Conservation (phyloP, 1,284 basidiomycete genomes). For the Leccinum pachyderme region DNA sequence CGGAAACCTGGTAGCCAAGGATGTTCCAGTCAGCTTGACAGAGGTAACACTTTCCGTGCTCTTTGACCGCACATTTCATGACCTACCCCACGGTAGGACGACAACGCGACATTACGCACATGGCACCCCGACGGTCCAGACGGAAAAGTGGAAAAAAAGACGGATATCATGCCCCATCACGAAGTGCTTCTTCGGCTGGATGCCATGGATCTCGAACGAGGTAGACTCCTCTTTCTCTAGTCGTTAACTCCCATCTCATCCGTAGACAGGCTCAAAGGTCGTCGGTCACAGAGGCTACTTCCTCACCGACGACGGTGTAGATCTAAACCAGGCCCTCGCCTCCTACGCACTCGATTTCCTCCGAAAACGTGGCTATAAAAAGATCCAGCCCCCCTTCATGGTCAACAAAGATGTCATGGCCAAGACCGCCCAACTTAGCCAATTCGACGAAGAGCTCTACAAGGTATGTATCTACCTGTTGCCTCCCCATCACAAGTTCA, state of each 20-base stretch:
- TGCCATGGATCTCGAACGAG: constrained; percentile 95
- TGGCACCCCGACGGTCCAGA: constrained; percentile 88
- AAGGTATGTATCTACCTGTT: constrained; percentile 52
- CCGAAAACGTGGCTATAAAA: constrained; percentile 81
- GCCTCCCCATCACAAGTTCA: background rate
- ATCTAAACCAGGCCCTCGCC: constrained; percentile 96
- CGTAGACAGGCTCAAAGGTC: constrained; percentile 75
- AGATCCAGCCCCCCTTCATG: constrained; percentile 97
- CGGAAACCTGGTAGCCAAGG: constrained; percentile 91
- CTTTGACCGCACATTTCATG: background rate
- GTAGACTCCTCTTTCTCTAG: constrained; percentile 37
- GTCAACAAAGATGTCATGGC: constrained; percentile 98
- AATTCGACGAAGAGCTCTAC: constrained; percentile 99
- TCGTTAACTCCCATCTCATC: constrained; percentile 1
- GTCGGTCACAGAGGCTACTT: constrained; percentile 96
- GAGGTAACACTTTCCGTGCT: constrained; percentile 61
- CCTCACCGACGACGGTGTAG: constrained; percentile 92
- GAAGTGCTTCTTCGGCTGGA: constrained; percentile 93
- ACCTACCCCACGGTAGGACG: constrained; percentile 54
- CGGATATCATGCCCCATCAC: constrained; percentile 90
- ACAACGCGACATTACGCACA: constrained; percentile 79
- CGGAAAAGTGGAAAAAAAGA: constrained; percentile 56
- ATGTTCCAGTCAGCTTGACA: constrained; percentile 82
- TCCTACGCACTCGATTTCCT: constrained; percentile 95
- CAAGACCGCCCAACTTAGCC: constrained; percentile 95